Evolutionary conservation across 352 stramenopile genomes (phyloP), one percentile per base, ranked within the genome.

Genomic region (Phytophthora uliginosa): DNA sequence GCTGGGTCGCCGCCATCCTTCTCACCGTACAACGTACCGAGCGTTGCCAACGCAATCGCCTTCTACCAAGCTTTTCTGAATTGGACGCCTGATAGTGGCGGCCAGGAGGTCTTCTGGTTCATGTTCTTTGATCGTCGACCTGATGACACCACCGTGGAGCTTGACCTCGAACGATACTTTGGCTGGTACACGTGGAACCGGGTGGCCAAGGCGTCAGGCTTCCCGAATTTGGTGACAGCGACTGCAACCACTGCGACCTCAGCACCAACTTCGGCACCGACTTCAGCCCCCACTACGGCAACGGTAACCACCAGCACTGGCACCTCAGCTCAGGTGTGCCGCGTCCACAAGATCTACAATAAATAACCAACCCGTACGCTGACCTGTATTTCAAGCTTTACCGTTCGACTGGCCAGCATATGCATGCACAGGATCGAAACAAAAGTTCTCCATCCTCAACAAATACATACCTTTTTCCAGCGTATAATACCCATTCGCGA

Each of bases 61-160:
- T 95, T 90, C 65, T 95, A 94, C 71, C 76, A 84, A n/a, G 77
- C 73, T 3, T 86, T 91, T 34, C 20, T 85, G 28, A 88, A 90
- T 52, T 95, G 88, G 88, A 84, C 66, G 10, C 88, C 86, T 10
- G 61, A 33, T 0, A 64, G 45, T 1, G 81, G 81, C 1, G 85
- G 86, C 3, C 68, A 81, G 18, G 79, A 91, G 54, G 65, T 77
- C 8, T 96, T 95, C 55, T 96, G 88, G 89, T 95, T 94, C 74
- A 91, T 88, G 76, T 88, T 91, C 57, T 96, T 93, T 51, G 86
- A 95, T 48, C 85, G 84, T 22, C 56, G 72, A 20, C 75, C 76
- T 1, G 72, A 84, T 51, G 88, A 94, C 73, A 79, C 47, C 15
- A 85, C 82, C 15, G 79, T 91, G 74, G 40, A 10, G 22, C 22